Base-by-base conservation (phyloP, 495 filamentous ascomycete species). In the Lichina pygmaea region DNA sequence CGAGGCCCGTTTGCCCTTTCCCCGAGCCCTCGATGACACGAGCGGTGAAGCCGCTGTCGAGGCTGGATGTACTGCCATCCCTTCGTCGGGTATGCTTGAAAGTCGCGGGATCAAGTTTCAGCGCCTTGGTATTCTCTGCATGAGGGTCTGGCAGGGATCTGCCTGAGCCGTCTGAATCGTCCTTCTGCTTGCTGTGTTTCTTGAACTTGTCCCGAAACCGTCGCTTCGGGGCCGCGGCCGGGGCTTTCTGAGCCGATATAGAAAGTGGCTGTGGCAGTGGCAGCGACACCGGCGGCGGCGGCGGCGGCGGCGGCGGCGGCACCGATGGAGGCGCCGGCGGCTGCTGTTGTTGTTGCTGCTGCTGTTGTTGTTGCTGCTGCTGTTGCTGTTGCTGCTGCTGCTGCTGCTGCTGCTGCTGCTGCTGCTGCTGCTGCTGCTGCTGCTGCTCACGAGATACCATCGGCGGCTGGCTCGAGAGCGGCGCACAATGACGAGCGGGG, bases 181-280 rank as follows among this genome's bases (percentile, higher is more conserved):
- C 61, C 57, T 76, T 76, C 34, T 75, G 60, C 37, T 49, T 62
- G 51, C 71, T 75, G 47, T 66, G 62, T 31, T 68, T 65, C 49
- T 67, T 70, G 16, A 91, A 57, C 38, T 76, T 73, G 42, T 72
- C 68, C 9, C 91, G 55, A 9, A 91, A 56, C 13, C 71, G 72
- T 30, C 75, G 66, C 53, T 81, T 84, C 15, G 62, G 36, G 13
- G 10, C 13, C 3, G 36, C 36, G 24, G 24, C 24, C 24, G 24
- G 2, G 24, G 24, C 2, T 24, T 4, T 24, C 24, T 24, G 24
- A 4, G 24, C 4, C 24, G 24, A 24, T 1, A 24, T 4, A 1
- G 24, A 2, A 24, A 24, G 24, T 24, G 24, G 24, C 24, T 24
- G 24, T 24, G 24, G 24, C 24, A 24, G 24, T 4, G 24, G 24